Base-by-base conservation (phyloP, 176 grass and related monocot genomes). In the Ensete ventricosum region DNA sequence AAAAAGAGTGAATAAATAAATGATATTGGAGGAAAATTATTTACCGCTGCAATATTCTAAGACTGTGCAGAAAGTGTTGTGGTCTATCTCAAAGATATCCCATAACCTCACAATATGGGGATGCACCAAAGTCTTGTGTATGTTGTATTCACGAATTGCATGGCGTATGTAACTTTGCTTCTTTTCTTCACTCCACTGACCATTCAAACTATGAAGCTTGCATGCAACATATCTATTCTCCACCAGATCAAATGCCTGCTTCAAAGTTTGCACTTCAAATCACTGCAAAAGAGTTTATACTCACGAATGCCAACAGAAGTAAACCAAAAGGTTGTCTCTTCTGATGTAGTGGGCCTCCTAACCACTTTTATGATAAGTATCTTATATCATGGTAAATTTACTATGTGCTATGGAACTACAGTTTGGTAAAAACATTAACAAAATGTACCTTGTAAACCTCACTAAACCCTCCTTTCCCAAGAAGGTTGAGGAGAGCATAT, bases 401-500 rank as follows among this genome's bases (percentile, higher is more conserved):
- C 27, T 50, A 69, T 20, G 8, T 1, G 7, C 24, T 25, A 77
- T 53, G 26, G 13, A 19, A 64, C 43, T 52, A 17, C 13, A 13
- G 19, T 23, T 71, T 4, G 34, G 34, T 6, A 43, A 43, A 43
- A 51, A 10, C 9, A 4, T 22, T 25, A 25, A 1, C 20, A 3
- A 53, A 27, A 55, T 16, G 29, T 84, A 99, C 96, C 96, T 99
- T 99, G 77, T 99, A 99, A 79, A 99, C 96, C 81, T 99, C 96
- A 84, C 96, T 99, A 82, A 99, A 99, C 22, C 96, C 96, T 75
- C 96, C 96, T 74, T 99, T 99, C 59, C 96, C 96, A 80, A 99
- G 86, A 89, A 99, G 96, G 82, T 99, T 99, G 79, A 99, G 89
- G 55, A 99, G 91, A 91, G 91, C 96, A 84, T 99, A 99, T 79